Evolutionary conservation across 257 asterid species (phyloP).

Genomic region (Solanum bulbocastanum): DNA sequence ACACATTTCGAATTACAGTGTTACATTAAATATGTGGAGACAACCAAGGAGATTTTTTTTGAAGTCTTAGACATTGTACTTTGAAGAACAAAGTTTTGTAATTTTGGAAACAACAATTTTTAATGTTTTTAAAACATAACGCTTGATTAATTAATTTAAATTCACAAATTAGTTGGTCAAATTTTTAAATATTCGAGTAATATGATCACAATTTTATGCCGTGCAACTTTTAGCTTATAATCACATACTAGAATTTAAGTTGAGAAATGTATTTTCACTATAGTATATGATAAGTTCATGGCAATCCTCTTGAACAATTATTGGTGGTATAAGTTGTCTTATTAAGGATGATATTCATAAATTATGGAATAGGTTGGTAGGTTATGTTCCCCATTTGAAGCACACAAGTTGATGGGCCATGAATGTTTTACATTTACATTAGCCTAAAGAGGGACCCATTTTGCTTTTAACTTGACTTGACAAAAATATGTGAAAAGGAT

Average conservation of each 20-base stretch:
- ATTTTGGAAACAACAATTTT: neutral
- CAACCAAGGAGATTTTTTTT: neutral
- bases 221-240: neutral
- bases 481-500: slow-evolving; percentile 42
- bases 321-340: slow-evolving; percentile 1
- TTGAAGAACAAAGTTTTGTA: neutral
- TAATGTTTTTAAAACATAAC: neutral
- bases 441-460: neutral
- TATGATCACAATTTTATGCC: too few relatives aligned
- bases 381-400: slow-evolving; percentile 36
- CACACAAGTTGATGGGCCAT: slow-evolving; percentile 24
- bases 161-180: neutral
- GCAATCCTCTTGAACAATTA: neutral
- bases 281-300: neutral
- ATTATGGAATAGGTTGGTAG: slow-evolving; percentile 16
- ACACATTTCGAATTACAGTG: neutral
- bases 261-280: neutral
- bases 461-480: neutral
- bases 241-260: neutral
- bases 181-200: too few relatives aligned
- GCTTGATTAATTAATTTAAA: too few relatives aligned
- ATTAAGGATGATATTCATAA: neutral
- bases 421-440: neutral
- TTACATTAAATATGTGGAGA: neutral
- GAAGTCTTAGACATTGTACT: neutral